Conservation (phyloP, 805 yeast species). For the Ogataea wickerhamii region DNA sequence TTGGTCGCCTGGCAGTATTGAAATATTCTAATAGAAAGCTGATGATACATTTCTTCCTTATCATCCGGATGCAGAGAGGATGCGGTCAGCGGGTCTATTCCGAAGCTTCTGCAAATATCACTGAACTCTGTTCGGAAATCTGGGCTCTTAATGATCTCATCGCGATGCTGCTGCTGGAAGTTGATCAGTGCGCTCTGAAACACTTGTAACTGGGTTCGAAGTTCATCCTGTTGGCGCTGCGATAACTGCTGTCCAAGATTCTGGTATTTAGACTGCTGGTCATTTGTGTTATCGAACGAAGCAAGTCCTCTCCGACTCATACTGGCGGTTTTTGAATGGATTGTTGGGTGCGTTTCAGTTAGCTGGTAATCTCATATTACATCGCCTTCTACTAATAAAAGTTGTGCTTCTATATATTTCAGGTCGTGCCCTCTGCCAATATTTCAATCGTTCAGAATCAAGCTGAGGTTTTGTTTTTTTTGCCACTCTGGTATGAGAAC, state of each 20-base stretch:
- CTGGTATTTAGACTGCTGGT: slow-evolving; percentile 37
- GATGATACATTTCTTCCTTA: slow-evolving; percentile 53
- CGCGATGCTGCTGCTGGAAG: slow-evolving; percentile 69
- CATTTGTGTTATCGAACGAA: slow-evolving; percentile 24
- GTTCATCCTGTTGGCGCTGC: slow-evolving; percentile 54
- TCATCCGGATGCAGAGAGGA: slow-evolving; percentile 2
- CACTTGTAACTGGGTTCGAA: slow-evolving; percentile 67
- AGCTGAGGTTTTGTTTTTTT: too few species aligned
- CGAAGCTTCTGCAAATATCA: slow-evolving; percentile 71
- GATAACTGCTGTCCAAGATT: slow-evolving; percentile 49
- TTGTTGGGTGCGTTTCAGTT: not conserved
- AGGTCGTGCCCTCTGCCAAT: too few species aligned
- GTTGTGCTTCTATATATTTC: not conserved
- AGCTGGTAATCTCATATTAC: slow-evolving; percentile 4
- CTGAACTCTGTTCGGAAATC: slow-evolving; percentile 70
- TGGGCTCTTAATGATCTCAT: slow-evolving; percentile 60
- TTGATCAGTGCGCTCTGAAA: slow-evolving; percentile 75
- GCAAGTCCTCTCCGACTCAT: slow-evolving; percentile 29
- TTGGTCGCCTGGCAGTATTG: slow-evolving; percentile 71
- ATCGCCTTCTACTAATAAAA: not conserved
- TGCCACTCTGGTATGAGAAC: too few species aligned
- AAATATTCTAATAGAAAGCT: slow-evolving; percentile 67
- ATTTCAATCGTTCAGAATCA: too few species aligned
- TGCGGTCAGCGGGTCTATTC: slow-evolving; percentile 67
- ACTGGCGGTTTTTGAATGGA: slow-evolving; percentile 1